Conservation (phyloP, 1,284 basidiomycete genomes). For the Fomes fomentarius region DNA sequence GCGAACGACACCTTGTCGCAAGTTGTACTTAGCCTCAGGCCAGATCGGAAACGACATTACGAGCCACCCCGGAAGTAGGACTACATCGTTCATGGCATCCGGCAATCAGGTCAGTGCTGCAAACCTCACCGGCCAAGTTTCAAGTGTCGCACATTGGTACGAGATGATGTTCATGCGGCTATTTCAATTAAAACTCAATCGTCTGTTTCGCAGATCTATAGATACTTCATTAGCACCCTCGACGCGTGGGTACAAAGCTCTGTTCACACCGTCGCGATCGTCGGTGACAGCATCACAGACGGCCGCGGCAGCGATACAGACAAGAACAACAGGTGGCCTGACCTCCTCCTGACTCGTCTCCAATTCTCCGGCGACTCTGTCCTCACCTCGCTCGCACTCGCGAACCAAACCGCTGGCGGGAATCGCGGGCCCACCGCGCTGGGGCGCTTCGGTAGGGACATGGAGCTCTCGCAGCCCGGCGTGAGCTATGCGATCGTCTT, state of each 20-base stretch:
- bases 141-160: slow-evolving; percentile 46
- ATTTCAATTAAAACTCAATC: too few species aligned
- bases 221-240: slow-evolving; percentile 48
- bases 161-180: too few species aligned
- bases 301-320: slow-evolving; percentile 36
- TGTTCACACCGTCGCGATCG: slow-evolving; percentile 41
- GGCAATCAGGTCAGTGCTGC: slow-evolving; percentile 42
- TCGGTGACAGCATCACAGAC: slow-evolving; percentile 55
- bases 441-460: slow-evolving; percentile 52
- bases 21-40: slow-evolving; percentile 45
- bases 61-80: slow-evolving; percentile 52
- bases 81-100: slow-evolving; percentile 45
- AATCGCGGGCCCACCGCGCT: slow-evolving; percentile 53
- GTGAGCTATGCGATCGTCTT: slow-evolving; percentile 52
- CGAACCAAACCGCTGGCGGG: slow-evolving; percentile 55
- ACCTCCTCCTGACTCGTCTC: slow-evolving; percentile 46
- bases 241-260: slow-evolving; percentile 41
- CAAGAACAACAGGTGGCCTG: slow-evolving; percentile 50
- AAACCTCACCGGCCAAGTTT: slow-evolving; percentile 36
- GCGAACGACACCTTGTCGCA: too few species aligned
- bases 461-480: slow-evolving; percentile 47
- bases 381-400: slow-evolving; percentile 41
- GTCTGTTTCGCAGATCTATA: too few species aligned
- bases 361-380: slow-evolving; percentile 35
- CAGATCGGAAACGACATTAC: slow-evolving; percentile 46